A percentile compares a stretch with the other conserved stretches of the same genome.
Evolutionary conservation across 306 rosid species (phyloP).

Genomic region (Citrullus mucosospermus): DNA sequence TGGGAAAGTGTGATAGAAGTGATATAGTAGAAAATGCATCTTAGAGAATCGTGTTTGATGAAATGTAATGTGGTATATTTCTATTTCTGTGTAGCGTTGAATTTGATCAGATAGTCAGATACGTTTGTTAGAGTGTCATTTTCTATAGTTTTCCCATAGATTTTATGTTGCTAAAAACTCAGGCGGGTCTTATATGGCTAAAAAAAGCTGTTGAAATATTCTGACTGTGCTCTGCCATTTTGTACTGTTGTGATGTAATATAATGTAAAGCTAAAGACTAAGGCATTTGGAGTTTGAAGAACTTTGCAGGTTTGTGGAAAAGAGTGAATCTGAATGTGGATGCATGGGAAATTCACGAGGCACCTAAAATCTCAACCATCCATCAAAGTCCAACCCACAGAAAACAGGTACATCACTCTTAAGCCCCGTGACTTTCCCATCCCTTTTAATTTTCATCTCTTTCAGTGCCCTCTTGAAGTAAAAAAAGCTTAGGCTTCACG

Average conservation of each 20-base stretch:
- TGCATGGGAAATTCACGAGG: constrained; percentile 1
- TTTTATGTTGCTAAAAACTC: background rate
- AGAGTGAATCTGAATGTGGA: background rate
- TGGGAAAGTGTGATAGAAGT: background rate
- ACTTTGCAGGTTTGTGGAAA: background rate
- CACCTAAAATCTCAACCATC: constrained; percentile 5
- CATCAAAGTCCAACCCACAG: background rate
- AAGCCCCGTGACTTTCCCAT: constrained; percentile 1
- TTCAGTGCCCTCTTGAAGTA: constrained; percentile 5
- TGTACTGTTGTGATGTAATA: background rate
- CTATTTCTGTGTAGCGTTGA: background rate
- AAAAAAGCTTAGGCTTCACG: background rate
- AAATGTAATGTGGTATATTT: no score
- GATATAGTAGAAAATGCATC: background rate
- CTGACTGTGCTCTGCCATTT: background rate
- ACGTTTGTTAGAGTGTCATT: background rate
- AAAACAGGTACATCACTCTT: constrained; percentile 2
- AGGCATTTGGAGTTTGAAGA: background rate
- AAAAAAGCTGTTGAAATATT: background rate
- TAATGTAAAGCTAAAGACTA: background rate
- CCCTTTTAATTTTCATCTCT: constrained; percentile 1
- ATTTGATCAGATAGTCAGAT: background rate
- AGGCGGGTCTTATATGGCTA: no score
- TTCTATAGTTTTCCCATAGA: background rate
- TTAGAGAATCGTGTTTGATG: background rate